phyloP scores from a whole-genome alignment of 371 early-diverging fungal species.

The Syncephalastrum monosporum region DNA sequence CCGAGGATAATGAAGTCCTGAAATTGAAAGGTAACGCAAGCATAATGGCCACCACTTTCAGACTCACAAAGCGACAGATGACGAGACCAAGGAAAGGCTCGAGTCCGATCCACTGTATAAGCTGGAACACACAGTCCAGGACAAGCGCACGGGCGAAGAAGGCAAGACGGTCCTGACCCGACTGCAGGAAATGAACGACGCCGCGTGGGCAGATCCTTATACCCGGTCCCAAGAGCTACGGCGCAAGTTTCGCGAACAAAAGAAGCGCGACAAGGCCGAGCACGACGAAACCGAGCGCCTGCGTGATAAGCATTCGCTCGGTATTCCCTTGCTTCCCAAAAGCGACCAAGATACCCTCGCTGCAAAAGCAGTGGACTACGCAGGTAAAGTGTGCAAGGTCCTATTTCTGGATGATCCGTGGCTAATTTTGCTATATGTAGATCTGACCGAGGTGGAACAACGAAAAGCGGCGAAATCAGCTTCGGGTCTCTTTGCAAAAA shows the following conservation, averaged over 20 bases:
- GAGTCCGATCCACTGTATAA: conserved; percentile 66
- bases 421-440: conserved; percentile 2
- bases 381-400: conserved; percentile 15
- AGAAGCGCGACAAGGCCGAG: conserved; percentile 49
- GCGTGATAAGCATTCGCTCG: conserved; percentile 57
- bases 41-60: background rate
- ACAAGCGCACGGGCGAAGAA: conserved; percentile 54
- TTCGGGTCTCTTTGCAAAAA: conserved; percentile 35
- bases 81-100: conserved; percentile 54
- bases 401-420: background rate
- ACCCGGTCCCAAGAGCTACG: conserved; percentile 69
- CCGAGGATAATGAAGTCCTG: conserved; percentile 72
- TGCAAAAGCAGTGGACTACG: conserved; percentile 45
- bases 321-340: conserved; percentile 59
- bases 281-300: conserved; percentile 50
- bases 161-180: conserved; percentile 52
- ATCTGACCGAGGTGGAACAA: conserved; percentile 27
- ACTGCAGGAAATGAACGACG: conserved; percentile 61
- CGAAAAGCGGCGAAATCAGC: conserved; percentile 33
- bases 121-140: conserved; percentile 65
- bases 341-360: conserved; percentile 30
- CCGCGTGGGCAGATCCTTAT: conserved; percentile 80
- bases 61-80: conserved; percentile 37
- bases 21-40: conserved; percentile 43
- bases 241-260: conserved; percentile 70